These are phyloP conservation scores for Fusarium veterinarium DNA, from an alignment of 2,329 filamentous ascomycete species.

Conservation along the genomic window DNA sequence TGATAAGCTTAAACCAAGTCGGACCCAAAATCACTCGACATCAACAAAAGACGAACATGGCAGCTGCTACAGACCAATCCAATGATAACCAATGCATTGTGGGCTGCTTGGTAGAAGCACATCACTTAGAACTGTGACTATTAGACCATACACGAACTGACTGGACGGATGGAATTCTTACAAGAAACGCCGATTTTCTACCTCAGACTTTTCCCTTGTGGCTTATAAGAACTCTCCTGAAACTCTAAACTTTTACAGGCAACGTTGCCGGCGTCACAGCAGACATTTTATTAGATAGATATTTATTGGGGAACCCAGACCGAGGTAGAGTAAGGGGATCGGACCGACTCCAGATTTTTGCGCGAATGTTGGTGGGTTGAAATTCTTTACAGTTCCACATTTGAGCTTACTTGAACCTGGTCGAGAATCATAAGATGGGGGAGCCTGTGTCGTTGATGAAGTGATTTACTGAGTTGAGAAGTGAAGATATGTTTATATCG, in stretches of 20 bases:
- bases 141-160: neutral
- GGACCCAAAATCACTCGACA: neutral
- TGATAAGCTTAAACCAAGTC: slow-evolving; percentile 22
- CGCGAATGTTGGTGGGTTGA: slow-evolving; percentile 19
- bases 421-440: slow-evolving; percentile 7
- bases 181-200: neutral
- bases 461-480: neutral
- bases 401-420: slow-evolving; percentile 24
- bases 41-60: neutral
- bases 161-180: neutral
- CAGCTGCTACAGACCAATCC: neutral
- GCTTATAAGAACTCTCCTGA: neutral
- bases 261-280: slow-evolving; percentile 1
- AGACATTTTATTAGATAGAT: neutral
- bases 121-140: neutral
- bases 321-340: slow-evolving; percentile 25
- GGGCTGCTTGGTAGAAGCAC: neutral
- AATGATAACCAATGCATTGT: neutral
- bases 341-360: slow-evolving; percentile 33
- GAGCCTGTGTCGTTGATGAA: neutral
- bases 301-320: neutral
- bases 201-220: neutral
- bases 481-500: neutral
- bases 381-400: slow-evolving; percentile 29
- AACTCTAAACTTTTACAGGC: neutral